Percentiles rank a stretch among this genome's conserved stretches.
Conservation (phyloP, 164 flowering plant genomes). For the Euptelea pleiosperma region DNA sequence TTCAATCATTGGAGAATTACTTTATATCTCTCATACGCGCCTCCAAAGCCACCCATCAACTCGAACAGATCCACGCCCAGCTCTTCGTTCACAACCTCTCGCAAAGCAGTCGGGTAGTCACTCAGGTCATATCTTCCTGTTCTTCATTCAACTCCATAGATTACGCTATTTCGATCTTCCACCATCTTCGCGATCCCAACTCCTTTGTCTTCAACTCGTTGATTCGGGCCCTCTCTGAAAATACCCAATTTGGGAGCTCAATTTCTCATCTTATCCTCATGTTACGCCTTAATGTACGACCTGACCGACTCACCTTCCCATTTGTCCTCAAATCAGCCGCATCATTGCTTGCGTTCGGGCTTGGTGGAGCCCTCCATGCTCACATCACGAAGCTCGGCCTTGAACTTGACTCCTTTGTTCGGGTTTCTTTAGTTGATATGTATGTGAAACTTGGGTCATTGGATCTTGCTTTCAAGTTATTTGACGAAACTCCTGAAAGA, state of each 20-base stretch:
- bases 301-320: constrained; percentile 40
- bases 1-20: neutral
- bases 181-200: constrained; percentile 17
- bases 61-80: constrained; percentile 44
- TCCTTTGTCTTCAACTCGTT: constrained; percentile 34
- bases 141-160: constrained; percentile 25
- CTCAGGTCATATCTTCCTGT: constrained; percentile 39
- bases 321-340: constrained; percentile 39
- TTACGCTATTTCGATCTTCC: constrained; percentile 32
- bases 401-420: constrained; percentile 38
- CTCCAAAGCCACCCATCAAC: constrained; percentile 11
- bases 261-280: constrained; percentile 29
- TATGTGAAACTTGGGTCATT: constrained; percentile 35
- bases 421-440: constrained; percentile 45
- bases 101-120: constrained; percentile 22
- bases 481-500: constrained; percentile 42
- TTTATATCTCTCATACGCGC: constrained; percentile 13
- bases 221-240: constrained; percentile 38
- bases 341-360: constrained; percentile 17
- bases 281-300: constrained; percentile 29
- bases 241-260: constrained; percentile 20
- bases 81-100: constrained; percentile 24
- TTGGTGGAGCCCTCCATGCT: constrained; percentile 31
- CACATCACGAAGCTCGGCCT: constrained; percentile 30
- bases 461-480: constrained; percentile 32